Evolutionary conservation across 2,329 filamentous ascomycete species (phyloP).

Genomic region (Pseudocercospora macadamiae): DNA sequence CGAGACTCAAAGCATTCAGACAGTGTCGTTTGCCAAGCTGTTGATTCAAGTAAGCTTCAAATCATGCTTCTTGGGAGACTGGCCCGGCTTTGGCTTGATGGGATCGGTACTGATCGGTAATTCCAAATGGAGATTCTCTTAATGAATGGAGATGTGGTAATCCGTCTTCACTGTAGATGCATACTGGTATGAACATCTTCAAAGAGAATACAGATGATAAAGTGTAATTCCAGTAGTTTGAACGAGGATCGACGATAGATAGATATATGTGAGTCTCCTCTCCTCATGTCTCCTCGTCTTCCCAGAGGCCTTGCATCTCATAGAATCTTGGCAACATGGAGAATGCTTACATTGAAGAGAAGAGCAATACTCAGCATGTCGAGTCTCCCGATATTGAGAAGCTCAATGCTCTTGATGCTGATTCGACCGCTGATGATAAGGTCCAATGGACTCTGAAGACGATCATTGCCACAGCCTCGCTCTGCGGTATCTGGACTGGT

Average conservation of each 20-base stretch:
- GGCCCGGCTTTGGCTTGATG: no score
- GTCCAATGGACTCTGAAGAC: background rate
- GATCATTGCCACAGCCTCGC: constrained; percentile 10
- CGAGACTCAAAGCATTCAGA: no score
- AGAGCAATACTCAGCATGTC: background rate
- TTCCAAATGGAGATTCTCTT: background rate
- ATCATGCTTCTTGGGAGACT: background rate
- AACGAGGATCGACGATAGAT: background rate
- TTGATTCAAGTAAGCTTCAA: background rate
- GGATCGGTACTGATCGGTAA: no score
- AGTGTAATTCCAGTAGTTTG: background rate
- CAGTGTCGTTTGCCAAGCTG: no score
- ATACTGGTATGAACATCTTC: background rate
- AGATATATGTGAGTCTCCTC: background rate
- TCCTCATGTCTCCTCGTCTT: background rate
- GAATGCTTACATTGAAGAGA: background rate
- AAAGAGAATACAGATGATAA: background rate
- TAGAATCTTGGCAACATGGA: background rate
- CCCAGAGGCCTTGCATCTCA: no score
- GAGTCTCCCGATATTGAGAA: background rate
- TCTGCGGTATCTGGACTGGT: constrained; percentile 12
- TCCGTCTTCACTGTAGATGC: background rate
- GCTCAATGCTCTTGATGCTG: background rate
- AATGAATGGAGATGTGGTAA: background rate
- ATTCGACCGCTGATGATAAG: background rate